phyloP scores from a whole-genome alignment of 2,329 filamentous ascomycete species.

The Stylonectria norvegica region DNA sequence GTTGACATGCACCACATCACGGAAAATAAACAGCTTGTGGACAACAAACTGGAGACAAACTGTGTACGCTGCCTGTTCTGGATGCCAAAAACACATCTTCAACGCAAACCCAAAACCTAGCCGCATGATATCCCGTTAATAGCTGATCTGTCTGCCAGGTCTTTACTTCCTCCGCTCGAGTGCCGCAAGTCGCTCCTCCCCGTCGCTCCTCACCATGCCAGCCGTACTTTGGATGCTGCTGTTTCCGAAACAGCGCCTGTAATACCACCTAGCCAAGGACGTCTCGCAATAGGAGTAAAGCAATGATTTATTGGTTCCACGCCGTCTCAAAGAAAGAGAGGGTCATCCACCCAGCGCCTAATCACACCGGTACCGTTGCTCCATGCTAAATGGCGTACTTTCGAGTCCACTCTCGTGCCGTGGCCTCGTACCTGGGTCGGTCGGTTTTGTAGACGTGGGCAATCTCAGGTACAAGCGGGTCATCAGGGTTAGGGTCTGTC shows the following conservation, averaged over 20 bases:
- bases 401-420: constrained; percentile 95
- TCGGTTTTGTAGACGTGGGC: constrained; percentile 99
- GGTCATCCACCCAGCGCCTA: constrained; percentile 27
- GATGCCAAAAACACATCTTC: constrained; percentile 31
- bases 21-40: background rate
- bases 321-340: constrained; percentile 26
- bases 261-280: constrained; percentile 14
- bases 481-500: constrained; percentile 98
- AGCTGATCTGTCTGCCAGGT: constrained; percentile 38
- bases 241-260: constrained; percentile 15
- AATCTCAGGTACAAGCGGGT: constrained; percentile 97
- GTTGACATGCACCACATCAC: constrained; percentile 1
- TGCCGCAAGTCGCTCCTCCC: constrained; percentile 21
- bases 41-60: constrained; percentile 27
- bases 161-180: constrained; percentile 29
- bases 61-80: constrained; percentile 31
- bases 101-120: constrained; percentile 39
- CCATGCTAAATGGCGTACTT: constrained; percentile 86
- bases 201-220: constrained; percentile 25
- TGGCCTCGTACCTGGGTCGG: constrained; percentile 90
- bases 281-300: constrained; percentile 25
- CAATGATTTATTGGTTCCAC: constrained; percentile 24
- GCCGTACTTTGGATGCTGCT: constrained; percentile 21
- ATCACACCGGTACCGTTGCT: constrained; percentile 17
- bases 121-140: constrained; percentile 36